Evolutionary conservation across 805 yeast species (phyloP), one percentile per base, ranked within the genome.

Genomic region (Jamesozyma rosinii): DNA sequence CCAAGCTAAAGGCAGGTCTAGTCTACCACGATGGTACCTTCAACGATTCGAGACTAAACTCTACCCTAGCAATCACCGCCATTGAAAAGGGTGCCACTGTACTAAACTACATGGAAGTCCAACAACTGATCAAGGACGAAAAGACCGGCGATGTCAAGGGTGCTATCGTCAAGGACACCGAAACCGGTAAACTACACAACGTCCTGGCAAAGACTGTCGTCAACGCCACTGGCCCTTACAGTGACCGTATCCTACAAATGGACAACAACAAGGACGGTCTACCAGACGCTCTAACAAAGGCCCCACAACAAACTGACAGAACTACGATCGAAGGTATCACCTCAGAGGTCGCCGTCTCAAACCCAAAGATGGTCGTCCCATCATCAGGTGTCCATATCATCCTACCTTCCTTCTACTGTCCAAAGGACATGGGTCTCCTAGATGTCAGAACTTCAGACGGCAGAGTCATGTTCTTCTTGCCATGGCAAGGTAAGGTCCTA

Each of bases 401-500:
- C 40, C 74, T 89, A 50, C 97, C 97, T 20, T 95, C 89, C 52
- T 89, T 76, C 72, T 89, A 86, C 68, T 83, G 94, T 65, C 94
- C 97, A 42, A 75, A 75, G 59, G 79, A 79, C 50, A 76, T 86
- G 74, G 97, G 97, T 49, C 72, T 89, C 49, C 72, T 89, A 46
- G 97, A 89, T 66, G 95, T 96, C 38, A 75, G 85, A 37, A 89
- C 97, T 38, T 71, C 90, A 29, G 97, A 89, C 62, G 97, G 97
- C 45, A 79, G 97, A 66, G 97, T 89, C 42, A 84, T 90, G 83
- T 89, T 89, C 69, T 89, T 90, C 71, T 72, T 89, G 64, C 97
- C 97, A 54, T 89, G 97, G 97, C 96, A 88, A 70, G 95, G 96
- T 5, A 84, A 88, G 64, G 95, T 89, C 29, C 72, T 89, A 51